Evolutionary conservation across 2,329 filamentous ascomycete species (phyloP).

Genomic region (Penicillium sp.): DNA sequence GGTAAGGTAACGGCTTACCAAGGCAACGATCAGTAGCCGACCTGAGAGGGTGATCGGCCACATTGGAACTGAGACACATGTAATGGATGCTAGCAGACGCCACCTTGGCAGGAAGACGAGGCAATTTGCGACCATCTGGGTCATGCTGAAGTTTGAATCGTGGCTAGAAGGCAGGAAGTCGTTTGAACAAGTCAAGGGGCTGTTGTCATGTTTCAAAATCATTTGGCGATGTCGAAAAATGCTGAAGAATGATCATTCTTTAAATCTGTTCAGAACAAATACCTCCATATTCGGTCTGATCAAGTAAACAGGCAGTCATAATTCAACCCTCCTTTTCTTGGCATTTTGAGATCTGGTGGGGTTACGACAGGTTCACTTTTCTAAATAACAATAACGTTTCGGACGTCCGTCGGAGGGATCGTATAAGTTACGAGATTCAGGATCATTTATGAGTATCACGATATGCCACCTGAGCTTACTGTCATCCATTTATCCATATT

Average conservation of each 20-base stretch:
- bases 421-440: not conserved
- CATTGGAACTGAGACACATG: too few species aligned
- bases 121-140: not conserved
- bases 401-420: not conserved
- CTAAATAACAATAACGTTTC: not conserved
- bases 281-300: not conserved
- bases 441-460: not conserved
- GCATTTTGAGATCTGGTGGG: not conserved
- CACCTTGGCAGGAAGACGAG: not conserved
- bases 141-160: not conserved
- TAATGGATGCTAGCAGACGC: not conserved
- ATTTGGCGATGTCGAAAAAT: not conserved
- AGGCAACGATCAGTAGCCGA: too few species aligned
- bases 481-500: not conserved
- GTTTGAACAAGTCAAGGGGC: not conserved
- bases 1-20: too few species aligned
- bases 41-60: too few species aligned
- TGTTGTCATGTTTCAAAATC: not conserved
- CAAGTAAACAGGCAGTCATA: not conserved
- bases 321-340: not conserved
- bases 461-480: not conserved
- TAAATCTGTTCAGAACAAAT: not conserved
- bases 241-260: not conserved
- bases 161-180: not conserved
- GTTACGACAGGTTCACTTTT: not conserved